A percentile compares a stretch with the other conserved stretches of the same genome.
Evolutionary conservation across 495 filamentous ascomycete species (phyloP).

Genomic region (Baudoinia panamericana): DNA sequence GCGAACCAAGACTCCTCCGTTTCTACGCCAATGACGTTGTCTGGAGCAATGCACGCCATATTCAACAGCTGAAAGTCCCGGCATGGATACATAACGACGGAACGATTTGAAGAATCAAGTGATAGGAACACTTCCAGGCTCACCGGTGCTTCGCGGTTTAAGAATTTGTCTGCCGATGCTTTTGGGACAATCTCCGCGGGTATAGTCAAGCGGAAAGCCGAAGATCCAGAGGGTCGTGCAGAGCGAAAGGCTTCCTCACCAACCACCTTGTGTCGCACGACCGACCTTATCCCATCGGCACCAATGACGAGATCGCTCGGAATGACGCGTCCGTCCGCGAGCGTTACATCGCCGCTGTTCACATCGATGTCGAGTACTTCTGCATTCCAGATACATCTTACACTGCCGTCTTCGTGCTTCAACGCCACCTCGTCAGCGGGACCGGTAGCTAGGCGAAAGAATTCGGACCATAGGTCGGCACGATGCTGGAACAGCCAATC

Average conservation of each 20-base stretch:
- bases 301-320: slow-evolving; percentile 5
- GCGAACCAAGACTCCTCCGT: not conserved
- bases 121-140: not conserved
- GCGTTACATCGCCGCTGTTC: slow-evolving; percentile 3
- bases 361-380: not conserved
- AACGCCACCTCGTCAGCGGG: not conserved
- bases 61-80: not conserved
- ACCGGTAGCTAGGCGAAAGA: not conserved
- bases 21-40: not conserved
- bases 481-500: not conserved
- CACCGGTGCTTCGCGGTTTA: not conserved
- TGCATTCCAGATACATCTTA: too few relatives aligned
- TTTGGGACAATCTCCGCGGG: not conserved
- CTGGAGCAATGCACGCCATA: not conserved
- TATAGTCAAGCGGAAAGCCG: not conserved
- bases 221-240: not conserved
- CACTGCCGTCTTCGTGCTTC: too few relatives aligned
- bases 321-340: slow-evolving; percentile 5
- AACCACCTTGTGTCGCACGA: not conserved
- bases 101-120: not conserved
- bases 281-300: not conserved
- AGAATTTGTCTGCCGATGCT: not conserved
- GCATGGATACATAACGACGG: not conserved
- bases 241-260: slow-evolving; percentile 1
- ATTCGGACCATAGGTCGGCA: not conserved